Conservation (phyloP, 2,329 filamentous ascomycete genomes). For the Penicillium sp. region DNA sequence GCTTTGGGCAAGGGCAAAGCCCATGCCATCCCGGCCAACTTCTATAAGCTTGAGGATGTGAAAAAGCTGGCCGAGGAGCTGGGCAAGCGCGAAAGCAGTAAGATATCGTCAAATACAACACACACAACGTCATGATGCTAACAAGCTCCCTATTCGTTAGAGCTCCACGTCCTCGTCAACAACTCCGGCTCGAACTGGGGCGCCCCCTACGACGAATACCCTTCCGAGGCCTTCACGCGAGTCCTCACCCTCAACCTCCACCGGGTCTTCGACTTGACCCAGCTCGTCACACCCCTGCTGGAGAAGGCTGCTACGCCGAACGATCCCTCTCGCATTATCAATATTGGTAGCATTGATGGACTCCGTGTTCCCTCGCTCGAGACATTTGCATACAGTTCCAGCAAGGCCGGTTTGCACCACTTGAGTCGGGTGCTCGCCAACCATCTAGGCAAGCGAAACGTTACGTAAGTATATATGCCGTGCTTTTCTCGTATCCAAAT, state of each 20-base stretch:
- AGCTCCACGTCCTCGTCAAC: constrained; percentile 52
- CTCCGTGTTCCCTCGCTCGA: constrained; percentile 53
- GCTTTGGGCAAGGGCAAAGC: constrained; percentile 53
- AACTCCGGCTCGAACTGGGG: constrained; percentile 57
- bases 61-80: constrained; percentile 51
- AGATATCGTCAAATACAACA: constrained; percentile 48
- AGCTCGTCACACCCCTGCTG: constrained; percentile 50
- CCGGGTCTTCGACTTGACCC: constrained; percentile 51
- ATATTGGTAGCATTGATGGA: constrained; percentile 56
- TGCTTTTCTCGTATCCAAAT: neutral
- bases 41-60: constrained; percentile 54
- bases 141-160: constrained; percentile 22
- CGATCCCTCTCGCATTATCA: constrained; percentile 52
- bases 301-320: constrained; percentile 47
- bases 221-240: constrained; percentile 58
- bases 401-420: constrained; percentile 55
- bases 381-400: constrained; percentile 54
- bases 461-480: constrained; percentile 47
- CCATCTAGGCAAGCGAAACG: constrained; percentile 53
- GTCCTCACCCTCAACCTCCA: constrained; percentile 57
- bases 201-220: constrained; percentile 58
- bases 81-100: constrained; percentile 53
- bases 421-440: constrained; percentile 52
- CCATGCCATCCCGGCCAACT: constrained; percentile 51
- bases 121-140: neutral